Percentiles rank a stretch among this genome's conserved stretches.
These are phyloP conservation scores for Lentinula guzmanii DNA, from an alignment of 768 basidiomycete species.

Conservation along the genomic window DNA sequence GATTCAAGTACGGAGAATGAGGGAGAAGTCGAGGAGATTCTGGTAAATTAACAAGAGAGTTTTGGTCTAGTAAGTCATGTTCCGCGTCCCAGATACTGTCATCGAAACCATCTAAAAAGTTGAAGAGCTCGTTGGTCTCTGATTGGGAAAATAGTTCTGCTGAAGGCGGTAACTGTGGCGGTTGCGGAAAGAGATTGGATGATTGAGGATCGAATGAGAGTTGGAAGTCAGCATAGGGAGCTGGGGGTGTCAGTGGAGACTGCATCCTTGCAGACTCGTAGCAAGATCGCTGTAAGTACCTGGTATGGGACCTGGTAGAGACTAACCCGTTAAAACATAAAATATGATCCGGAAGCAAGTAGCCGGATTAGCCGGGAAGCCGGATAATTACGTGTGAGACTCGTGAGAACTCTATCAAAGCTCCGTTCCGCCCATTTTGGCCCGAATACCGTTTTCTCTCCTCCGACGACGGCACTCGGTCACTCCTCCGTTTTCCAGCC, in stretches of 20 bases:
- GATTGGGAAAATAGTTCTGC: slow-evolving; percentile 68
- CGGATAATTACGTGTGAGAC: neutral
- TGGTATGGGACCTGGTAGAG: neutral
- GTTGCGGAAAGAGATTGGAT: slow-evolving; percentile 52
- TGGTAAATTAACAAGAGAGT: neutral
- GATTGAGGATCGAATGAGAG: slow-evolving; percentile 62
- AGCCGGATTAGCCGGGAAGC: neutral
- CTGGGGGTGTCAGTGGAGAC: neutral
- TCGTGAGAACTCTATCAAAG: neutral
- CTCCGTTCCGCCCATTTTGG: neutral
- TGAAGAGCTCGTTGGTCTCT: slow-evolving; percentile 74
- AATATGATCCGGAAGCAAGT: neutral
- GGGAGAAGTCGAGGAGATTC: slow-evolving; percentile 4
- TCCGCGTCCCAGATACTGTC: slow-evolving; percentile 50
- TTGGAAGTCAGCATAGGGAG: slow-evolving; percentile 56
- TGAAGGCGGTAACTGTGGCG: slow-evolving; percentile 61
- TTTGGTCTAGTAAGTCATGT: slow-evolving; percentile 8
- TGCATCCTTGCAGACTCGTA: neutral
- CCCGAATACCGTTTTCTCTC: neutral
- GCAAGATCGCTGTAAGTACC: neutral
- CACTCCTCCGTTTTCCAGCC: neutral
- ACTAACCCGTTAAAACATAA: neutral
- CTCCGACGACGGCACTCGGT: neutral
- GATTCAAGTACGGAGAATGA: slow-evolving; percentile 40
- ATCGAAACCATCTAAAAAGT: slow-evolving; percentile 78